Evolutionary conservation across 2,329 filamentous ascomycete species (phyloP).

Genomic region (Penicillium sp.): DNA sequence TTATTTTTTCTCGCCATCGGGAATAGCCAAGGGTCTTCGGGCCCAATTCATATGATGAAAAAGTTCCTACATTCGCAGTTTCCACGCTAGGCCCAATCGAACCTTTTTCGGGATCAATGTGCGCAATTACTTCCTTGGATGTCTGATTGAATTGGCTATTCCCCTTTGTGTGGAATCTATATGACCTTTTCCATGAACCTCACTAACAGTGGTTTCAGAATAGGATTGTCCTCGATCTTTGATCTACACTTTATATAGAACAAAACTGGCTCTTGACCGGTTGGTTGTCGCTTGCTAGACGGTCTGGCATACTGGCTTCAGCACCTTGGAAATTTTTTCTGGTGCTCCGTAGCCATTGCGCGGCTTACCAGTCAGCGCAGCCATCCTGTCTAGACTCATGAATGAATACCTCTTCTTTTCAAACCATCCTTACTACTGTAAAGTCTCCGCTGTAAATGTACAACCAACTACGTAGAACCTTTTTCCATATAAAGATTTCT

Average conservation of each 20-base stretch:
- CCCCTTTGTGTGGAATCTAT: slow-evolving; percentile 13
- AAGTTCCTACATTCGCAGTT: slow-evolving; percentile 45
- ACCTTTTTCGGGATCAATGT: slow-evolving; percentile 35
- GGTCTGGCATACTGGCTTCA: background rate
- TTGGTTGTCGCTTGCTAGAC: background rate
- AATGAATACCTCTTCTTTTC: background rate
- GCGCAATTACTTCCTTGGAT: slow-evolving; percentile 42
- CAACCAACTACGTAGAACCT: no score
- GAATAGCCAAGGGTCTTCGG: slow-evolving; percentile 20
- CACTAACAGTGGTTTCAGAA: slow-evolving; percentile 23
- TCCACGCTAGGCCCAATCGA: slow-evolving; percentile 41
- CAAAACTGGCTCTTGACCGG: background rate
- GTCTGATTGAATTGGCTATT: slow-evolving; percentile 34
- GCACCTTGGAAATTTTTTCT: background rate
- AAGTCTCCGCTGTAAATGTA: no score
- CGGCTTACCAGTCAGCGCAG: background rate
- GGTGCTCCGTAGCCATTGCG: background rate
- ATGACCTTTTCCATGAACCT: slow-evolving; percentile 9
- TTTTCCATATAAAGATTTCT: background rate
- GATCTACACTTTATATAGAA: background rate
- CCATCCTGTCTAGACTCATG: background rate
- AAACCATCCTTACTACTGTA: background rate
- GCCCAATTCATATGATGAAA: slow-evolving; percentile 41
- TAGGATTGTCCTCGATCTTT: background rate
- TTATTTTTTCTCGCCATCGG: slow-evolving; percentile 6